phyloP scores from a whole-genome alignment of 2,329 filamentous ascomycete species.

The Penicillium sp. region DNA sequence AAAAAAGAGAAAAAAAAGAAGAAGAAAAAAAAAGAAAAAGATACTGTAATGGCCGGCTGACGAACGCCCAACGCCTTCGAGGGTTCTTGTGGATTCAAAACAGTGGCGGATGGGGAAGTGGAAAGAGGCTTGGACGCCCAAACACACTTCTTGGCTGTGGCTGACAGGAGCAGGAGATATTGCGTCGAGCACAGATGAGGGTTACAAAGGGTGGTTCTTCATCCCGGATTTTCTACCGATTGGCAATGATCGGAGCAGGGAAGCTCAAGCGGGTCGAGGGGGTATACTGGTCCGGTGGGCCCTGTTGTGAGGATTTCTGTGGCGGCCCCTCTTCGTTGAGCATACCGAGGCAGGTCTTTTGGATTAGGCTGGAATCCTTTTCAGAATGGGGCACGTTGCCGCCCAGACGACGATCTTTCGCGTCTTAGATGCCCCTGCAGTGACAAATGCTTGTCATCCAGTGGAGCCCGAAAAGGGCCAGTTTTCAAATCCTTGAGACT shows the following conservation, averaged over 20 bases:
- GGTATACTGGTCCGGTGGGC: slow-evolving; percentile 1
- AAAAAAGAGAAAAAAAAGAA: not conserved
- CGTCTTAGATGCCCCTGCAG: slow-evolving; percentile 5
- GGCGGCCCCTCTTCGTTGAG: not conserved
- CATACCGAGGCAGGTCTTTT: not conserved
- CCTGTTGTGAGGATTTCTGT: not conserved
- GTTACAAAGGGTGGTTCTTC: not conserved
- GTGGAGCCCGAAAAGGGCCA: not conserved
- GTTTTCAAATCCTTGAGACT: not conserved
- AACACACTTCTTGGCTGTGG: not conserved
- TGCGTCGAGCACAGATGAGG: not conserved
- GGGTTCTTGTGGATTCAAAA: not conserved
- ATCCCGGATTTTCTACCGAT: not conserved
- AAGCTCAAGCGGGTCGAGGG: not conserved
- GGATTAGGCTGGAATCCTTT: not conserved
- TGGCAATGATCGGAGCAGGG: slow-evolving; percentile 3
- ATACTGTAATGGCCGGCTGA: not conserved
- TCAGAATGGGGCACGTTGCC: not conserved
- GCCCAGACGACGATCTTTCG: slow-evolving; percentile 2
- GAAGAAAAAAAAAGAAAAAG: not conserved
- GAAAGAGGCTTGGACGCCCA: not conserved
- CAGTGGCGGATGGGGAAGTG: not conserved
- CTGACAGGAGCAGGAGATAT: not conserved
- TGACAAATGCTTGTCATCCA: slow-evolving; percentile 13
- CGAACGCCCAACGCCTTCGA: not conserved